phyloP scores from a whole-genome alignment of 1,284 basidiomycete species.

The Microstroma glucosiphilum region DNA sequence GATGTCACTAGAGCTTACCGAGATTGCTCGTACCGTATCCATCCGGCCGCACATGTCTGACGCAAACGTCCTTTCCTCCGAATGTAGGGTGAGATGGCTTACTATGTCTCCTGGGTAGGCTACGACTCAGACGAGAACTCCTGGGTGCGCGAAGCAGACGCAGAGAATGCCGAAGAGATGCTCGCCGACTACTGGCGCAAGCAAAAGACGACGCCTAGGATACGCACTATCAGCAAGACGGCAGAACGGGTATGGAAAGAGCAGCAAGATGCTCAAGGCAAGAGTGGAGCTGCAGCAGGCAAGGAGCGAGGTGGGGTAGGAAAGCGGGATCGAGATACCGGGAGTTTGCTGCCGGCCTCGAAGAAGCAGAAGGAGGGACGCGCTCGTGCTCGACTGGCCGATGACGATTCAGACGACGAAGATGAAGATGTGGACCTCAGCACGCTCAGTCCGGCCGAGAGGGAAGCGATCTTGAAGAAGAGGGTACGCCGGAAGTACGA shows the following conservation, averaged over 20 bases:
- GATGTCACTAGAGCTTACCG: too few species aligned
- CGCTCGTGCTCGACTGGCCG: neutral
- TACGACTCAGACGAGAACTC: slow-evolving; percentile 27
- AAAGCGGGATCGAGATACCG: neutral
- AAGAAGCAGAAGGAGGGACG: neutral
- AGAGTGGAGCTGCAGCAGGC: neutral
- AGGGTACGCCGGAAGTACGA: slow-evolving; percentile 22
- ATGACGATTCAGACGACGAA: slow-evolving; percentile 7
- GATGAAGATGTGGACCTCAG: slow-evolving; percentile 11
- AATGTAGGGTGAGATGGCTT: slow-evolving; percentile 24
- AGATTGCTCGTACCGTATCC: neutral
- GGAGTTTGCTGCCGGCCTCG: neutral
- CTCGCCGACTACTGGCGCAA: slow-evolving; percentile 10
- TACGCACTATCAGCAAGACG: slow-evolving; percentile 12
- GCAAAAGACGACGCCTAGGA: slow-evolving; percentile 14
- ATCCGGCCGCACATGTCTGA: neutral
- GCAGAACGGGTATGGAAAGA: slow-evolving; percentile 1
- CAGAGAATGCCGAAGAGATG: slow-evolving; percentile 18
- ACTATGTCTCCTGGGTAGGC: slow-evolving; percentile 39
- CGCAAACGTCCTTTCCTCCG: neutral
- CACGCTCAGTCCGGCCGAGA: slow-evolving; percentile 16
- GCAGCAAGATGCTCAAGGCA: neutral
- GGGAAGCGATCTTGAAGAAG: slow-evolving; percentile 16
- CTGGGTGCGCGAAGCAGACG: slow-evolving; percentile 34
- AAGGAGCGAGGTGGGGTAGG: neutral